Base-by-base conservation (phyloP, 2,329 filamentous ascomycete genomes). In the Teratosphaeriaceae sp. region DNA sequence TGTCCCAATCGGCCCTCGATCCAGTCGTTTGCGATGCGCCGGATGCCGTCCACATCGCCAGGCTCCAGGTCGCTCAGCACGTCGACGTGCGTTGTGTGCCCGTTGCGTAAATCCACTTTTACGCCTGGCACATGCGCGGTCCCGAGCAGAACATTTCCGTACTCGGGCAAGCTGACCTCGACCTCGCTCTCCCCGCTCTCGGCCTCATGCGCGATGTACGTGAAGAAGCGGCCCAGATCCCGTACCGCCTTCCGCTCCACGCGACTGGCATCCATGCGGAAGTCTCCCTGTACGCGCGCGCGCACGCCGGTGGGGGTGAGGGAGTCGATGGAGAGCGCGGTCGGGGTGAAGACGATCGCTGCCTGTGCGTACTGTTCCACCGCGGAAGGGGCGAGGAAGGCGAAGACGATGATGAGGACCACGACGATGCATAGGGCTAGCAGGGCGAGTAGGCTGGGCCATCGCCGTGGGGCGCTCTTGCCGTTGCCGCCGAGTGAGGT, bases 341-440 rank as follows among this genome's bases (percentile, higher is more conserved):
- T 88, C 2, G 92, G 87, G 59, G 89, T 80, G 52, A 98, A 78
- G 15, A 90, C 80, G 19, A 83, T 75, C 2, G 89, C 87, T 63
- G 89, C 75, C 65, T 90, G 84, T 38, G 85, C 86, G 65, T 98
- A 98, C 60, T 87, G 78, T 65, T 94, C 80, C 9, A 94, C 79
- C 5, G 83, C 79, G 13, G 84, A 80, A 2, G 90, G 89, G 0
- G 84, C 78, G 42, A 94, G 76, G 66, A 95, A 95, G 13, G 82
- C 87, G 43, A 90, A 69, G 13, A 84, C 66, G 45, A 96, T 80
- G 53, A 94, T 87, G 21, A 74, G 62, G 18, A 90, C 55, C 5
- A 83, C 72, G 5, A 81, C 57, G 1, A 78, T 52, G 38, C 76
- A 84, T 7, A 97, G 67, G 2, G 84, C 44, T 1, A 74, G 53